phyloP scores from a whole-genome alignment of 179 eudicot species.

The Gypsophila paniculata region DNA sequence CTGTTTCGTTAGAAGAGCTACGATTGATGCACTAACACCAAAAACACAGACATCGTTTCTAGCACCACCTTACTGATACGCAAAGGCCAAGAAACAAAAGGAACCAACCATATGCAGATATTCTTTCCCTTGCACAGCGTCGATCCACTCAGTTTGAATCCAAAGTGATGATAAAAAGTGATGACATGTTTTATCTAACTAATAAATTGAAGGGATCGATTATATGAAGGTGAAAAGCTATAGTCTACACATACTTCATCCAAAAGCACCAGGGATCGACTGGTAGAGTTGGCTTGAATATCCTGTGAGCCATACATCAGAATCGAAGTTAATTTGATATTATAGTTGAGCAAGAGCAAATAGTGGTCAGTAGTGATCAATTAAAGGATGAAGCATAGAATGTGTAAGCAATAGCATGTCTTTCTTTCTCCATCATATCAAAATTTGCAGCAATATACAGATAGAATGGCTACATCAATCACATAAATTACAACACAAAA shows the following conservation, averaged over 20 bases:
- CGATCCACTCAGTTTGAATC: not conserved
- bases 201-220: not conserved
- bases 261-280: slow-evolving; percentile 72
- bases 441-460: not conserved
- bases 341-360: not conserved
- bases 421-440: not conserved
- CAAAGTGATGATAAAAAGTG: not conserved
- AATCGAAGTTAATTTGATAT: slow-evolving; percentile 15
- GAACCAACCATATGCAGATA: not conserved
- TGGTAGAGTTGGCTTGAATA: slow-evolving; percentile 65
- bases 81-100: not conserved
- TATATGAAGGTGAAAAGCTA: not conserved
- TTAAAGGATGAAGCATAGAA: not conserved
- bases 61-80: slow-evolving; percentile 6
- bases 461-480: not conserved
- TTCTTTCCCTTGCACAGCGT: not conserved
- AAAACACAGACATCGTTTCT: slow-evolving; percentile 11
- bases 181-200: not conserved
- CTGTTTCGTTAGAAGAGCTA: not conserved
- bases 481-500: not conserved
- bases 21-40: slow-evolving; percentile 10
- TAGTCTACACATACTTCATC: slow-evolving; percentile 68
- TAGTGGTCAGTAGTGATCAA: not conserved
- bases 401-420: not conserved
- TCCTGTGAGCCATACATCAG: slow-evolving; percentile 47